These are phyloP conservation scores for Lindgomyces ingoldianus DNA, from an alignment of 495 filamentous ascomycete species.

Conservation along the genomic window DNA sequence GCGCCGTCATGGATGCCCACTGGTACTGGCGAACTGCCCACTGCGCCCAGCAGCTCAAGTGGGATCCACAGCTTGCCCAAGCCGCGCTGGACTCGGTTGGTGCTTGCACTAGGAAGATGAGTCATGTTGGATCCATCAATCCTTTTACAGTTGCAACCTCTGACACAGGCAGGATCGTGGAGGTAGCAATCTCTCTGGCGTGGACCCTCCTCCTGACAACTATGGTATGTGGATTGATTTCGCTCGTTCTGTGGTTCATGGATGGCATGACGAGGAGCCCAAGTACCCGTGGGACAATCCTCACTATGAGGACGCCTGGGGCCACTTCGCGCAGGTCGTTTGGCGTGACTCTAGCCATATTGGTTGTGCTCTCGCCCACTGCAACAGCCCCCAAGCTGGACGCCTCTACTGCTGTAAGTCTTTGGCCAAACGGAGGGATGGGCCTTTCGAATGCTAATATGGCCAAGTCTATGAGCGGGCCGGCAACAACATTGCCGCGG, in stretches of 20 bases:
- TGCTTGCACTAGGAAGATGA: constrained; percentile 15
- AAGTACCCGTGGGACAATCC: constrained; percentile 54
- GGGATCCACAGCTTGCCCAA: constrained; percentile 22
- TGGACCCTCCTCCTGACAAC: constrained; percentile 11
- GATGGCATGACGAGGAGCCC: constrained; percentile 30
- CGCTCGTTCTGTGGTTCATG: constrained; percentile 10
- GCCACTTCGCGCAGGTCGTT: constrained; percentile 83
- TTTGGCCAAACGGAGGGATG: background rate
- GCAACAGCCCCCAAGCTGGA: constrained; percentile 3
- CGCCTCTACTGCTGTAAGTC: constrained; percentile 34
- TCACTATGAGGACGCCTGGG: constrained; percentile 63
- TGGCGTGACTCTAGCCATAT: constrained; percentile 71
- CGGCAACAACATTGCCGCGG: constrained; percentile 20
- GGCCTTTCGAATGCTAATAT: background rate
- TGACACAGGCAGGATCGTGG: constrained; percentile 13
- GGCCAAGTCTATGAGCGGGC: constrained; percentile 23
- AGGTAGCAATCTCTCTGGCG: constrained; percentile 28
- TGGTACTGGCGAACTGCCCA: constrained; percentile 27
- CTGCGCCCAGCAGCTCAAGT: constrained; percentile 29
- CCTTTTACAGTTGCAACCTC: background rate
- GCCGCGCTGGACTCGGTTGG: constrained; percentile 17
- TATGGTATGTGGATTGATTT: constrained; percentile 21
- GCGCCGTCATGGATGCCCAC: constrained; percentile 26
- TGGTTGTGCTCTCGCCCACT: constrained; percentile 59
- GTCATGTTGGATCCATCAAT: constrained; percentile 11